Conservation (phyloP, 495 filamentous ascomycete species). For the Rostrohypoxylon terebratum region DNA sequence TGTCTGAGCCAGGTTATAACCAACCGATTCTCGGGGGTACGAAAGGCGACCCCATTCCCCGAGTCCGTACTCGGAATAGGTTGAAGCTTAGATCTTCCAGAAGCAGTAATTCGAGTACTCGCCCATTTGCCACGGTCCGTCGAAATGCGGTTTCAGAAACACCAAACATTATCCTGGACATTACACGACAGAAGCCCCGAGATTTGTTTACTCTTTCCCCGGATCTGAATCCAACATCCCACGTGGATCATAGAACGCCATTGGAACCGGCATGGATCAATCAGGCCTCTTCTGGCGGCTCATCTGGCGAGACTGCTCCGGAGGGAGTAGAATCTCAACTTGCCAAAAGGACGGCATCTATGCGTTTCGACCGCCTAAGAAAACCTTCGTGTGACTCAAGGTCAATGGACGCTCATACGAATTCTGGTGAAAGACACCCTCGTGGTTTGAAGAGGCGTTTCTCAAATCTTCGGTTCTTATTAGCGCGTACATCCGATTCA, state of each 20-base stretch:
- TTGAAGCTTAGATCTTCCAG: conserved; percentile 46
- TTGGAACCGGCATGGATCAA: conserved; percentile 9
- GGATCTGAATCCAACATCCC: conserved; percentile 12
- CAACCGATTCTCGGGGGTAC: conserved; percentile 9
- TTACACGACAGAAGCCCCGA: conserved; percentile 30
- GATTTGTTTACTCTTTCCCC: conserved; percentile 41
- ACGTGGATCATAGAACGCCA: conserved; percentile 17
- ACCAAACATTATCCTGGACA: conserved; percentile 18
- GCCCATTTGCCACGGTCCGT: conserved; percentile 35
- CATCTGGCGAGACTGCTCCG: not conserved
- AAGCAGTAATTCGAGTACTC: conserved; percentile 30
- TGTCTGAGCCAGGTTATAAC: conserved; percentile 6
- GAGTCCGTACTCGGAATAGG: conserved; percentile 38
- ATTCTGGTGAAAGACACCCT: conserved; percentile 22
- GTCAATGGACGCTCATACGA: conserved; percentile 12
- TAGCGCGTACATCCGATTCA: conserved; percentile 24
- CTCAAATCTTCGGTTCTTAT: conserved; percentile 45
- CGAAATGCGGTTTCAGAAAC: conserved; percentile 21
- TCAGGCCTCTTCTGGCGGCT: conserved; percentile 2
- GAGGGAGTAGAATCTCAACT: conserved; percentile 1
- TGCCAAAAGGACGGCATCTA: not conserved
- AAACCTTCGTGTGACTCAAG: conserved; percentile 18
- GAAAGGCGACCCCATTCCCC: not conserved
- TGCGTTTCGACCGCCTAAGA: not conserved
- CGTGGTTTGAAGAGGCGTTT: conserved; percentile 41